These are phyloP conservation scores for Penicillium egyptiacum DNA, from an alignment of 495 filamentous ascomycete genomes.

Conservation along the genomic window DNA sequence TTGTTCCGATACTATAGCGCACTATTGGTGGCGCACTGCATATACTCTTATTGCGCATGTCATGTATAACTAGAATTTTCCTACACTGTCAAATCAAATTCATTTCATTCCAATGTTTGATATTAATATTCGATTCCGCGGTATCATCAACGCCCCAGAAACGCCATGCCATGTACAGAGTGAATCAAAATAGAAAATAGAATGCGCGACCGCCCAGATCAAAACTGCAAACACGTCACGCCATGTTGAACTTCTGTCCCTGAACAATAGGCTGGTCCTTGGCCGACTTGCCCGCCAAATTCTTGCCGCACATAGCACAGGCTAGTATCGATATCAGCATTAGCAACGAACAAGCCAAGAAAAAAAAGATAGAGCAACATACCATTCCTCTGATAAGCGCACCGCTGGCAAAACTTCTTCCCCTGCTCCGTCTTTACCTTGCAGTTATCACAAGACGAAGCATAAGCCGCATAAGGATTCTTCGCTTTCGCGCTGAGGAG, in stretches of 20 bases:
- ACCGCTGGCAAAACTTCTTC: slow-evolving; percentile 61
- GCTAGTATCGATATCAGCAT: slow-evolving; percentile 40
- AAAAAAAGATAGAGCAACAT: slow-evolving; percentile 20
- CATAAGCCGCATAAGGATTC: slow-evolving; percentile 69
- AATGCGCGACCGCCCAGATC: not conserved
- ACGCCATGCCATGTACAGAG: slow-evolving; percentile 24
- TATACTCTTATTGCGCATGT: slow-evolving; percentile 44
- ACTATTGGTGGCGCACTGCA: slow-evolving; percentile 33
- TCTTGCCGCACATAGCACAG: slow-evolving; percentile 68
- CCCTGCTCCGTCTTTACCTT: slow-evolving; percentile 67
- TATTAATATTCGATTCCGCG: not conserved
- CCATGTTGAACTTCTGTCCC: slow-evolving; percentile 65
- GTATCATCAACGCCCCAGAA: slow-evolving; percentile 11
- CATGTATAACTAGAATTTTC: slow-evolving; percentile 51
- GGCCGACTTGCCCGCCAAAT: slow-evolving; percentile 46
- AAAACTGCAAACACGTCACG: slow-evolving; percentile 39
- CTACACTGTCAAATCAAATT: slow-evolving; percentile 32
- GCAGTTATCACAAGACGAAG: slow-evolving; percentile 59
- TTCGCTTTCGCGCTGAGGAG: slow-evolving; percentile 65
- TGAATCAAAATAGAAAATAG: not conserved
- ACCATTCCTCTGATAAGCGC: slow-evolving; percentile 67
- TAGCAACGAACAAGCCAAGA: not conserved
- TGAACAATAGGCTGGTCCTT: slow-evolving; percentile 55
- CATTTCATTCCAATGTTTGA: slow-evolving; percentile 10
- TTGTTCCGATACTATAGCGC: slow-evolving; percentile 23